Conservation (phyloP, 768 basidiomycete genomes). For the Russula brevipes region DNA sequence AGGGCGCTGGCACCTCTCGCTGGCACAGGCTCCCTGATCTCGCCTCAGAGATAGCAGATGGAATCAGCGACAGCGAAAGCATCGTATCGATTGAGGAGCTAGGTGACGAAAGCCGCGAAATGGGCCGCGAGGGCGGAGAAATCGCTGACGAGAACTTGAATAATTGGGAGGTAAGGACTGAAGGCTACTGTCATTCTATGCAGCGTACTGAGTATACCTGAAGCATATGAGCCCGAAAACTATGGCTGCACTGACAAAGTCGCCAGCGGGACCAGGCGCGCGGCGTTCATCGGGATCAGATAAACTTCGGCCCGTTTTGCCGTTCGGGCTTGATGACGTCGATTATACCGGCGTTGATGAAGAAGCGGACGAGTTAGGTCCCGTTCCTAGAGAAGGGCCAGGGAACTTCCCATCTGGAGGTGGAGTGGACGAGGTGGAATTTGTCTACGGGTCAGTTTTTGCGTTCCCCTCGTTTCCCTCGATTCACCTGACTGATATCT, state of each 20-base stretch:
- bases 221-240: constrained; percentile 97
- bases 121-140: constrained; percentile 57
- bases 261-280: constrained; percentile 60
- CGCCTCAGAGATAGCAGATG: constrained; percentile 74
- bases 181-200: not conserved
- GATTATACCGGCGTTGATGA: constrained; percentile 57
- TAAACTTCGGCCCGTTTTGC: constrained; percentile 76
- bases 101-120: constrained; percentile 67
- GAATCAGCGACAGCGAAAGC: constrained; percentile 92
- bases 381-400: constrained; percentile 67
- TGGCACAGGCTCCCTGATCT: constrained; percentile 83
- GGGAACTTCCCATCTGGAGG: constrained; percentile 72
- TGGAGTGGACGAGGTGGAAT: constrained; percentile 87
- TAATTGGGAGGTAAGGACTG: constrained; percentile 83
- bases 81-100: constrained; percentile 87
- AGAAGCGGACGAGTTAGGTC: constrained; percentile 68
- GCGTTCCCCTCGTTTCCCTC: not conserved
- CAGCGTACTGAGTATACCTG: constrained; percentile 5
- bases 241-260: constrained; percentile 88
- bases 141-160: constrained; percentile 76
- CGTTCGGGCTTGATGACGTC: constrained; percentile 72
- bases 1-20: constrained; percentile 45
- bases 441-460: constrained; percentile 69
- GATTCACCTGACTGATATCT: not conserved
- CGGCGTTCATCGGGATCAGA: constrained; percentile 73